phyloP scores from a whole-genome alignment of 176 grass and related monocot species.

The barley (Hordeum vulgare) region MorexV3_pseudomolecules_assembly NC_058523.1:275442499-275442998 shows the following conservation, averaged over 20 bases:
- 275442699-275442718: not conserved
- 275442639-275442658: not conserved
- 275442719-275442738: not conserved
- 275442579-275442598: constrained; percentile 15
- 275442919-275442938: constrained; percentile 81
- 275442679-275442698: not conserved
- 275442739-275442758: not conserved
- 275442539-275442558: not conserved
- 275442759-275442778: not conserved
- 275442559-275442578: not conserved
- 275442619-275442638: not conserved
- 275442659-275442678: not conserved
- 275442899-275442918: constrained; percentile 51
- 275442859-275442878: constrained; percentile 64
- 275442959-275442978: constrained; percentile 62
- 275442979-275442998: not conserved
- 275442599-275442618: not conserved
- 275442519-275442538: constrained; percentile 64
- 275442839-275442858: constrained; percentile 84
- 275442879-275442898: constrained; percentile 85
- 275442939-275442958: constrained; percentile 90
- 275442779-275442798: not conserved
- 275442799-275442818: constrained; percentile 29
- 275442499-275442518: constrained; percentile 66
- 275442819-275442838: constrained; percentile 89